Evolutionary conservation across 495 filamentous ascomycete species (phyloP), one percentile per base, ranked within the genome.

Genomic region (Halenospora varia): DNA sequence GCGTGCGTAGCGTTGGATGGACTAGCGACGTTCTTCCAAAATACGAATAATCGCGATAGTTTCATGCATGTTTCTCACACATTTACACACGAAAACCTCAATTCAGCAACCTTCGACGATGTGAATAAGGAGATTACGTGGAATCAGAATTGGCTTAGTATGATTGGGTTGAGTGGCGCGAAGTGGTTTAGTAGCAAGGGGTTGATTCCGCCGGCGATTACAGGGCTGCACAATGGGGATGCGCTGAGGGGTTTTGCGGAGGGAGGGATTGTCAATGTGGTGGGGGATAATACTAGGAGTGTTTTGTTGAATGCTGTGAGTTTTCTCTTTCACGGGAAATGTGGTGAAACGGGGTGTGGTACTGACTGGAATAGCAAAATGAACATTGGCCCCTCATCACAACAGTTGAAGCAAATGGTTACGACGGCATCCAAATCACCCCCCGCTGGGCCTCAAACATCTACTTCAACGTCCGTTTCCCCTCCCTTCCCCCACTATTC

Each of bases 181-280:
- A 60, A 41, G 13, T 62, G 72, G 53, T 84, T 74, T 56, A 82
- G 77, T 15, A 58, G 66, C 19, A 73, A 71, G 25, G 83, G 83
- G 23, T 75, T 87, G 52, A 82, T 86, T 59, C 83, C 83, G 10
- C 83, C 83, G 0, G 81, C 79, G 54, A 87, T 87, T 53, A 86
- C 83, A 0, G 83, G 83, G 45, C 58, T 86, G 10, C 82, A 85
- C 71, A 87, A 87, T 67, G 83, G 79, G 13, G 83, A 87, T 66
- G 82, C 78, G 25, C 71, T 87, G 15, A 66, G 66, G 25, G 83
- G 82, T 15, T 87, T 80, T 79, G 70, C 66, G 57, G 80, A 83
- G 35, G 79, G 80, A 55, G 81, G 80, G 19, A 82, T 86, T 57
- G 69, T 63, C 35, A 78, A 83, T 70, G 82, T 78, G 35, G 81